phyloP scores from a whole-genome alignment of 2,329 filamentous ascomycete genomes.

The Clonostachys sp. region DNA sequence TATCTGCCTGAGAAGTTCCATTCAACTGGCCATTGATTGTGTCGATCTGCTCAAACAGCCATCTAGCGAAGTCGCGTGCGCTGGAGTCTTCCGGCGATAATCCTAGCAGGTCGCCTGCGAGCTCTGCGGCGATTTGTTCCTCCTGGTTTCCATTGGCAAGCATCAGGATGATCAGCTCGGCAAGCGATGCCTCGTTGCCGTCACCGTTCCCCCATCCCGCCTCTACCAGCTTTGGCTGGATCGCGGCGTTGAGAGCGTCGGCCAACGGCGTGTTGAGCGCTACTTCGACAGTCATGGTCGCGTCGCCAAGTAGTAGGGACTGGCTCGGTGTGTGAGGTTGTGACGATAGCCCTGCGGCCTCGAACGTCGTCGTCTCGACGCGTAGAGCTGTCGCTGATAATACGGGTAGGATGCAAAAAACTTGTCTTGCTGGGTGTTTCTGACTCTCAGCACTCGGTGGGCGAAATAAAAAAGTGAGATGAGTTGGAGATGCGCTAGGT shows the following conservation, averaged over 20 bases:
- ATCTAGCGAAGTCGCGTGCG: constrained; percentile 78
- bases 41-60: constrained; percentile 89
- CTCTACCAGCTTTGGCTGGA: constrained; percentile 89
- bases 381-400: too few relatives aligned
- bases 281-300: constrained; percentile 72
- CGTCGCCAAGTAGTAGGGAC: too few relatives aligned
- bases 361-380: too few relatives aligned
- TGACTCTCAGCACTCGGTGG: too few relatives aligned
- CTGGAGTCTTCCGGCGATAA: constrained; percentile 78
- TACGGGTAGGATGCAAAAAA: too few relatives aligned
- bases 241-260: constrained; percentile 73
- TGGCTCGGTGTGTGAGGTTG: too few relatives aligned
- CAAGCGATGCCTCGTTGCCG: constrained; percentile 73
- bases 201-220: constrained; percentile 85
- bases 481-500: too few relatives aligned
- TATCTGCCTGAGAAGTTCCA: constrained; percentile 29
- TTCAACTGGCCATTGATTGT: constrained; percentile 60
- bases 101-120: constrained; percentile 81
- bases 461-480: too few relatives aligned
- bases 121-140: constrained; percentile 81
- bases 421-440: too few relatives aligned
- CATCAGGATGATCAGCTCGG: constrained; percentile 97
- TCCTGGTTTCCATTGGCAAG: constrained; percentile 92
- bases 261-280: constrained; percentile 77
- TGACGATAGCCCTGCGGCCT: too few relatives aligned